Base-by-base conservation (phyloP, 2,329 filamentous ascomycete genomes). In the Colletotrichum phormii region DNA sequence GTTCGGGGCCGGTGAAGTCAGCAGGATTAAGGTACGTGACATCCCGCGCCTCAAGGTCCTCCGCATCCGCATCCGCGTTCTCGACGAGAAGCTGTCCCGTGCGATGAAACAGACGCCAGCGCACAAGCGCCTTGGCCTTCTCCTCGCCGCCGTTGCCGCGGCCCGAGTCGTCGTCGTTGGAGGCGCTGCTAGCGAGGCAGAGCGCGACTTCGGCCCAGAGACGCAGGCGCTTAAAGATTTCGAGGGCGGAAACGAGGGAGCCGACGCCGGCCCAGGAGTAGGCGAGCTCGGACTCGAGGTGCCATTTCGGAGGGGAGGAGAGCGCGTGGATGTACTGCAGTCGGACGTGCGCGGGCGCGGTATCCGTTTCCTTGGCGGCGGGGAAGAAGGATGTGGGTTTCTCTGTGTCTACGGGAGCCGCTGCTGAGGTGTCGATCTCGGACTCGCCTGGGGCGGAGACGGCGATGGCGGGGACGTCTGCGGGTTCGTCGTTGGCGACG, bases 161-260 rank as follows among this genome's bases (percentile, higher is more conserved):
- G 2, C 83, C 90, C 64, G 83, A 84, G 70, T 86, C 84, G 64
- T 90, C 89, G 5, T 91, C 88, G 0, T 90, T 87, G 64, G 83
- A 85, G 24, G 84, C 89, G 58, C 81, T 86, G 79, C 83, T 87
- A 13, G 95, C 95, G 77, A 95, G 92, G 81, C 97, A 99, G 1
- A 99, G 87, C 0, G 97, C 96, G 5, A 95, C 95, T 83, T 99
- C 97, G 1, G 97, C 94, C 95, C 97, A 98, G 81, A 98, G 92
- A 69, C 95, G 92, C 22, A 99, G 85, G 3, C 97, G 90, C 83
- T 98, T 95, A 83, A 98, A 99, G 73, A 99, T 98, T 73, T 98
- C 97, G 1, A 99, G 88, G 0, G 97, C 97, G 0, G 95, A 97
- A 4, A 94, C 89, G 2, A 99, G 85, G 53, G 95, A 97, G 11